Base-by-base conservation (phyloP, 768 basidiomycete genomes). In the Tephrocybe rancida region DNA sequence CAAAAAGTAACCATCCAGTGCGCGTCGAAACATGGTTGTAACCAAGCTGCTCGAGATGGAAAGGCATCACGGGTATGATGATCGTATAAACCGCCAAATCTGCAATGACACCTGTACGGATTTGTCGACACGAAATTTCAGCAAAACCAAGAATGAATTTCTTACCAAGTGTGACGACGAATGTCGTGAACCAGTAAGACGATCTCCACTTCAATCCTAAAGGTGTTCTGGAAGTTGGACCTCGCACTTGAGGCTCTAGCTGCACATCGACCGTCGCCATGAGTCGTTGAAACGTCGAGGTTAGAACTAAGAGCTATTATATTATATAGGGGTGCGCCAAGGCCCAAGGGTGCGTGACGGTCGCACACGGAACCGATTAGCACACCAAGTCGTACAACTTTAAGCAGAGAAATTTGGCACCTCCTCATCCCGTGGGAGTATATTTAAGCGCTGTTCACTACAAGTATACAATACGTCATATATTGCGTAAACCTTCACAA, bases 11-110 rank as follows among this genome's bases (percentile, higher is more conserved):
- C 84, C 84, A 87, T 26, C 85, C 84, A 0, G 80, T 74, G 26
- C 76, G 73, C 2, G 74, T 70, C 29, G 83, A 84, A 21, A 83
- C 75, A 10, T 67, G 50, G 7, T 63, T 61, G 52, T 80, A 81
- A 0, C 73, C 66, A 43, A 86, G 72, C 5, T 52, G 63, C 59
- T 84, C 77, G 21, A 87, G 76, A 29, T 82, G 84, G 60, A 86
- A 86, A 1, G 85, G 84, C 52, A 86, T 73, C 26, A 86, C 83
- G 8, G 85, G 85, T 27, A 85, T 79, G 52, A 85, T 80, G 24
- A 83, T 72, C 3, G 83, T 81, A 59, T 86, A 86, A 9, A 83
- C 79, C n/a, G 86, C 65, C 1, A 84, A 60, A 63, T 86, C 85
- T 1, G 78, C 79, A 13, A 70, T 69, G 32, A 79, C 64, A 3